Evolutionary conservation across 371 early-diverging fungal species (phyloP), one percentile per base, ranked within the genome.

Genomic region (Phascolomyces articulosus): DNA sequence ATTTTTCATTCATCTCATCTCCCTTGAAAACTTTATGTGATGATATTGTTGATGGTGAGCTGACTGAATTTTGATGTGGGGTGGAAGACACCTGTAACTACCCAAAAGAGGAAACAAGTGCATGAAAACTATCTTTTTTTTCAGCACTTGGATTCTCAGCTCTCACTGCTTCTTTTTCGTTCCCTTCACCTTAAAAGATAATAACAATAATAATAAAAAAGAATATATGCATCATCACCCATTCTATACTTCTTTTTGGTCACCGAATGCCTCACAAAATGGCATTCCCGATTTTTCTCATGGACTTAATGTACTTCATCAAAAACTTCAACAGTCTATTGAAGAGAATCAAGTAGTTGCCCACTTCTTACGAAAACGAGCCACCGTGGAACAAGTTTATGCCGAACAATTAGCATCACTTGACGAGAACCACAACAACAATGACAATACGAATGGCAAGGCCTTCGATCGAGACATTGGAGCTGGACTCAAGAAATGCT

Each of bases 271-370:
- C 0, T 47, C 75, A 1, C 51, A 65, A 8, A 71, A 69, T 47
- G 11, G 55, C 0, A 53, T 65, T 27, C 74, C 76, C 3, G 66
- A 75, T 40, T 79, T 76, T 47, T 53, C 55, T 15, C 40, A 61
- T 41, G 91, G 91, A 3, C 71, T 88, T 21, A 76, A 86, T 63
- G 75, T 85, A 7, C 84, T 92, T 41, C 88, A 90, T 76, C 72
- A 76, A 49, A 89, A 89, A 68, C 70, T 91, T 10, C 78, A 80
- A 57, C 91, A 92, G 59, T 89, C 89, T 1, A 70, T 75, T 8
- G 70, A 77, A 20, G 92, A 92, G 60, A 85, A 88, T 72, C 82
- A 87, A 56, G 89, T 85, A 65, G 86, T 92, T 48, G 62, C 85
- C 28, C 73, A 76, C 24, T 89, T 89, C 58, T 69, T 92, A n/a